Percentiles rank a stretch among this genome's conserved stretches.
These are phyloP conservation scores for Warburgia ugandensis DNA, from an alignment of 164 flowering plant genomes.

Conservation along the genomic window DNA sequence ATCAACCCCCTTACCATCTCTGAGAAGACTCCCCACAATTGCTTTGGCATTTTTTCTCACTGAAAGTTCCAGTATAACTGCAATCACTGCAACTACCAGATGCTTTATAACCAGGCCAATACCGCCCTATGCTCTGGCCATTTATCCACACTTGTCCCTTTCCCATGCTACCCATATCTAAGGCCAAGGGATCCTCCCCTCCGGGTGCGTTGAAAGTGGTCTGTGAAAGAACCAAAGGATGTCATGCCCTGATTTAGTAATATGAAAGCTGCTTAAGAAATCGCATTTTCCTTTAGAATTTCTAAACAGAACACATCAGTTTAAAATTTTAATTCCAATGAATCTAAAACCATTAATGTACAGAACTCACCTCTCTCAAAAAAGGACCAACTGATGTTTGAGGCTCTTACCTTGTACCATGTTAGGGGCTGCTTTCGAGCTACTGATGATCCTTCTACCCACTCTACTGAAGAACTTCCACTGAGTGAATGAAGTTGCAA, in stretches of 20 bases:
- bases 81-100: slow-evolving; percentile 54
- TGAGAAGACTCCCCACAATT: slow-evolving; percentile 68
- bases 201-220: slow-evolving; percentile 54
- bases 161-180: slow-evolving; percentile 79
- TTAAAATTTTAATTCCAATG: no score
- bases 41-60: slow-evolving; percentile 46
- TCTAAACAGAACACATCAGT: no score
- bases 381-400: not conserved
- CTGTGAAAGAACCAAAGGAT: slow-evolving; percentile 20
- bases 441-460: slow-evolving; percentile 52
- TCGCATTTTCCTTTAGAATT: not conserved
- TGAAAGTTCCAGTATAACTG: slow-evolving; percentile 48
- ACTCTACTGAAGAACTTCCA: slow-evolving; percentile 79
- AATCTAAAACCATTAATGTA: no score
- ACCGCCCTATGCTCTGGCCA: slow-evolving; percentile 68
- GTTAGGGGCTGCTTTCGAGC: slow-evolving; percentile 64
- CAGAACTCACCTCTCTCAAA: no score
- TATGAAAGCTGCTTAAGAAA: not conserved
- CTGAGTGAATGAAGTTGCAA: slow-evolving; percentile 54
- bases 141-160: slow-evolving; percentile 90
- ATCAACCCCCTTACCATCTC: slow-evolving; percentile 39
- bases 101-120: slow-evolving; percentile 76
- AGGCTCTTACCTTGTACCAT: slow-evolving; percentile 81
- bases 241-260: not conserved
- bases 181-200: slow-evolving; percentile 65